phyloP scores from a whole-genome alignment of 75 land plant species.

The Cupressus sempervirens region DNA sequence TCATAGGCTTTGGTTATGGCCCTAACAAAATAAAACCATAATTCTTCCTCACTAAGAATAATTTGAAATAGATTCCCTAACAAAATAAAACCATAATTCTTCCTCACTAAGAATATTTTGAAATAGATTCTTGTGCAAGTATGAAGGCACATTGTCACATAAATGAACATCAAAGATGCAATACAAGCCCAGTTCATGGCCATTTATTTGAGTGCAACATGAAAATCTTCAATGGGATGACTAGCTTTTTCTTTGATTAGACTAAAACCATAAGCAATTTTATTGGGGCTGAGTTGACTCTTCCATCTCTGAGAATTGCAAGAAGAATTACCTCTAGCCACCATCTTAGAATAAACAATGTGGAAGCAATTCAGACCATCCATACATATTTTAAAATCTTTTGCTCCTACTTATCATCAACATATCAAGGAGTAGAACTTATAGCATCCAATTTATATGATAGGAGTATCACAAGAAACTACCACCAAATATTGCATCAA shows the following conservation, averaged over 20 bases:
- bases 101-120: slow-evolving; percentile 64
- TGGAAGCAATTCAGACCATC: background rate
- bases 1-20: slow-evolving; percentile 8
- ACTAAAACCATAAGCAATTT: slow-evolving; percentile 46
- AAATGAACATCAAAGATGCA: slow-evolving; percentile 78
- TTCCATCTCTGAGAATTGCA: slow-evolving; percentile 48
- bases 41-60: background rate
- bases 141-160: slow-evolving; percentile 57
- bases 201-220: slow-evolving; percentile 53
- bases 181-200: slow-evolving; percentile 65
- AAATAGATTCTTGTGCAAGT: slow-evolving; percentile 68
- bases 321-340: background rate
- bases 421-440: background rate
- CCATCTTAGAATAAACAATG: background rate
- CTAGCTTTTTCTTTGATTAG: slow-evolving; percentile 60
- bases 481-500: background rate
- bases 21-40: background rate
- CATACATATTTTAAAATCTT: background rate
- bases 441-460: background rate
- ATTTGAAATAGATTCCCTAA: no score
- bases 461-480: background rate
- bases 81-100: no score
- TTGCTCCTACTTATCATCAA: background rate
- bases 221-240: slow-evolving; percentile 77
- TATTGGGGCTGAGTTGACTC: slow-evolving; percentile 22